Conservation (phyloP, 345 rosid species). For the Ceriops zippeliana region DNA sequence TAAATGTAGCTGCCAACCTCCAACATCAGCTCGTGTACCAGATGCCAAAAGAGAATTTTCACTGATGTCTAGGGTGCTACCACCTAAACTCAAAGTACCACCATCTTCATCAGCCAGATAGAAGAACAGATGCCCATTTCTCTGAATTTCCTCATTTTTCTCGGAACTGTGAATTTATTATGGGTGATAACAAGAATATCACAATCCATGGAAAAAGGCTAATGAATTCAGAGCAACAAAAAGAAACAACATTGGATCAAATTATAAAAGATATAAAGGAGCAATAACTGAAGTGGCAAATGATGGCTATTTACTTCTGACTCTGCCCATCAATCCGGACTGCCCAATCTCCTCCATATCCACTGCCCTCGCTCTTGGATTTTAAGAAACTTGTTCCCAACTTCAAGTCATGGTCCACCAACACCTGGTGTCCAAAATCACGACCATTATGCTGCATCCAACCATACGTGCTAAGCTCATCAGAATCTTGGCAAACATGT, state of each 20-base stretch:
- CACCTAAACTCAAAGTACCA: conserved; percentile 45
- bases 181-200: neutral
- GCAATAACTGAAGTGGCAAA: neutral
- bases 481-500: conserved; percentile 77
- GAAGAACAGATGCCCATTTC: conserved; percentile 63
- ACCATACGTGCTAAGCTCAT: conserved; percentile 65
- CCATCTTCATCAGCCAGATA: conserved; percentile 84
- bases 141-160: conserved; percentile 45
- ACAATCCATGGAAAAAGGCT: too few species aligned
- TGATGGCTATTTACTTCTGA: conserved; percentile 36
- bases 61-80: conserved; percentile 25
- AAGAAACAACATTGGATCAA: neutral
- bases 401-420: conserved; percentile 63
- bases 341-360: conserved; percentile 99
- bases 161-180: conserved; percentile 30
- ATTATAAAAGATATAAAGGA: neutral
- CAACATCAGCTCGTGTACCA: conserved; percentile 61
- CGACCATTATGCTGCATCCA: conserved; percentile 87
- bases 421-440: conserved; percentile 74
- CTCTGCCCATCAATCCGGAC: conserved; percentile 52
- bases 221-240: neutral
- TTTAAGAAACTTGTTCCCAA: conserved; percentile 78
- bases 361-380: conserved; percentile 57
- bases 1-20: conserved; percentile 85
- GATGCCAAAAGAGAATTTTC: conserved; percentile 57